Percentiles rank a stretch among this genome's conserved stretches.
These are phyloP conservation scores for Penicillium diatomitis DNA, from an alignment of 495 filamentous ascomycete genomes.

Conservation along the genomic window DNA sequence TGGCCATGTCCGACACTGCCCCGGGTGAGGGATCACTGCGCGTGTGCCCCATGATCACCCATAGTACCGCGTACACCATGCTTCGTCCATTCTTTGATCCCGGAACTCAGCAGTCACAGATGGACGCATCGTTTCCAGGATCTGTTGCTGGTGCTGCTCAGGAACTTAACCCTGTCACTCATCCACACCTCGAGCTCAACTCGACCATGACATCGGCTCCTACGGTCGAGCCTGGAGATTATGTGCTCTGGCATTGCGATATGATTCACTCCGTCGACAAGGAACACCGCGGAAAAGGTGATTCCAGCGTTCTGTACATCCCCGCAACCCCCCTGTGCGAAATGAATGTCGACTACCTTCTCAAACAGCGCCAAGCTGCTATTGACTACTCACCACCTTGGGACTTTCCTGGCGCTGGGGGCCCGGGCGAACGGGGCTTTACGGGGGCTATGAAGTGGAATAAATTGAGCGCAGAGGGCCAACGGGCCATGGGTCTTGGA, in stretches of 20 bases:
- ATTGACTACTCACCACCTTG: slow-evolving; percentile 37
- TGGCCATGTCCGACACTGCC: slow-evolving; percentile 64
- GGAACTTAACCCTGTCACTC: slow-evolving; percentile 60
- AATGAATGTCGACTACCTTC: slow-evolving; percentile 59
- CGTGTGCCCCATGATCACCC: slow-evolving; percentile 69
- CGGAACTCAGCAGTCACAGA: slow-evolving; percentile 38
- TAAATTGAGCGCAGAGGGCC: slow-evolving; percentile 33
- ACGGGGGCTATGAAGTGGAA: slow-evolving; percentile 32
- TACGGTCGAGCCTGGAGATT: slow-evolving; percentile 70
- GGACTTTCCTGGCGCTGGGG: slow-evolving; percentile 55
- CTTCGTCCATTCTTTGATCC: slow-evolving; percentile 74
- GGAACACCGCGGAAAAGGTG: slow-evolving; percentile 56
- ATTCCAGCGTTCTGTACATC: slow-evolving; percentile 81
- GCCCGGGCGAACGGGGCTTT: slow-evolving; percentile 36
- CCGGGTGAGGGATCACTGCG: slow-evolving; percentile 71
- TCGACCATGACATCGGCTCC: slow-evolving; percentile 74
- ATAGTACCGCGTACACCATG: slow-evolving; percentile 70
- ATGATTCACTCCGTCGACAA: slow-evolving; percentile 75
- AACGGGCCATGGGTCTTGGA: slow-evolving; percentile 52
- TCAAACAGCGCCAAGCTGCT: slow-evolving; percentile 53
- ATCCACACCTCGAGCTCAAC: slow-evolving; percentile 69
- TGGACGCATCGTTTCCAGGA: slow-evolving; percentile 52
- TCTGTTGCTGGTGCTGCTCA: slow-evolving; percentile 68
- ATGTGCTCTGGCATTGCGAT: slow-evolving; percentile 88
- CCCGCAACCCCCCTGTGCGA: slow-evolving; percentile 75